Evolutionary conservation across 1,284 basidiomycete genomes (phyloP), one percentile per base, ranked within the genome.

Genomic region (Ustilago lituana): DNA sequence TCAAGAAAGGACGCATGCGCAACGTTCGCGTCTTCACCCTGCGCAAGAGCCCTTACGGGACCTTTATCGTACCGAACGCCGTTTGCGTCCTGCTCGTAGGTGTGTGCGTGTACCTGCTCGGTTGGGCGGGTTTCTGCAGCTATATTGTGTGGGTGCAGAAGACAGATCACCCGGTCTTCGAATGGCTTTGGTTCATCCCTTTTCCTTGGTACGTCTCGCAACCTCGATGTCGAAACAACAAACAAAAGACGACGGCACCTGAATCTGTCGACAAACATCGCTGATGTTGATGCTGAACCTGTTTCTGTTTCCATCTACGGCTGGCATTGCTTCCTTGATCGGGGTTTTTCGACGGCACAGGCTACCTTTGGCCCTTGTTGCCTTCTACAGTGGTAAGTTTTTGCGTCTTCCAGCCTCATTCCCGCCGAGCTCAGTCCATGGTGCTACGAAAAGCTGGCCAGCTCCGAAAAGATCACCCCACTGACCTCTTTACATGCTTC

Each of bases 41-140:
- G 1, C 36, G 52, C 12, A 35, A 36, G n/a, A 61, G 38, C n/a
- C 23, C 40, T 1, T 55, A 40, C 22, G 59, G 51, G 1, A 45
- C 35, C 5, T 55, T 55, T 15, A 45, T 61, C 3, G 51, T 61
- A 1, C 58, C 58, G n/a, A 61, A 61, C 35, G 58, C 51, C 12
- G 36, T 61, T n/a, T 50, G 38, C 38, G 23, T 33, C 1, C 11
- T 49, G 11, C 10, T 61, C 17, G 6, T 8, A 12, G 12, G 29
- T 3, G 24, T 40, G 1, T 20, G 19, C 8, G 4, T 50, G n/a
- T 54, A 49, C 19, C 23, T 54, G 7, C 5, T 47, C 11, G 11
- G 11, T 0, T 60, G 45, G 45, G 11, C 26, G 0, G 27, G 12
- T 3, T 60, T 54, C n/a, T 53, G 39, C 10, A 19, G 19, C 3